Conservation (phyloP, 2,329 filamentous ascomycete genomes). For the Penicillium sp. region DNA sequence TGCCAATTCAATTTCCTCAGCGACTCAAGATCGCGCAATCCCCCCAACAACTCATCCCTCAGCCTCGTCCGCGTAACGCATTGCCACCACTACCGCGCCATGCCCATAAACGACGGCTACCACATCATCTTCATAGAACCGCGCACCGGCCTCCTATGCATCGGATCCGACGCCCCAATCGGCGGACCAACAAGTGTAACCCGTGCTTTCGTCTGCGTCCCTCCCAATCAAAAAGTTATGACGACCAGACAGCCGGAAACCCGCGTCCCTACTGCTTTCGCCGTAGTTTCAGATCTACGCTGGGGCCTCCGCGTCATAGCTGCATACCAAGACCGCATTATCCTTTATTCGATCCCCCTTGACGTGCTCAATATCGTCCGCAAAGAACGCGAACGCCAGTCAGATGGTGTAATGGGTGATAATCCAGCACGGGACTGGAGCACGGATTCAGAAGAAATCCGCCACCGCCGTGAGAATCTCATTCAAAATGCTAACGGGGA, state of each 20-base stretch:
- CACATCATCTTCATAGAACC: constrained; percentile 67
- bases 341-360: constrained; percentile 61
- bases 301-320: constrained; percentile 61
- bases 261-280: constrained; percentile 54
- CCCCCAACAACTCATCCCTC: constrained; percentile 22
- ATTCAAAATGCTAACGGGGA: constrained; percentile 37
- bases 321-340: constrained; percentile 53
- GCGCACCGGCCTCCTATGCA: constrained; percentile 53
- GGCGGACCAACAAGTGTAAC: constrained; percentile 58
- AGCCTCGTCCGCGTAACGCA: constrained; percentile 44
- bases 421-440: constrained; percentile 35
- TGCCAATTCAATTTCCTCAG: constrained; percentile 33
- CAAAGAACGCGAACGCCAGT: constrained; percentile 34
- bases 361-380: constrained; percentile 52
- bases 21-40: constrained; percentile 27
- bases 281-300: constrained; percentile 55
- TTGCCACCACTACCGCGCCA: constrained; percentile 62
- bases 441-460: constrained; percentile 25
- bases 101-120: constrained; percentile 64
- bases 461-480: constrained; percentile 30
- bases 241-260: constrained; percentile 15
- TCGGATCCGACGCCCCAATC: constrained; percentile 62
- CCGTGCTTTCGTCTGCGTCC: constrained; percentile 58
- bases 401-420: constrained; percentile 34
- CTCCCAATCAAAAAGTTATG: constrained; percentile 30